Conservation (phyloP, 371 early-diverging fungal species). For the Actinomortierella wolfii region DNA sequence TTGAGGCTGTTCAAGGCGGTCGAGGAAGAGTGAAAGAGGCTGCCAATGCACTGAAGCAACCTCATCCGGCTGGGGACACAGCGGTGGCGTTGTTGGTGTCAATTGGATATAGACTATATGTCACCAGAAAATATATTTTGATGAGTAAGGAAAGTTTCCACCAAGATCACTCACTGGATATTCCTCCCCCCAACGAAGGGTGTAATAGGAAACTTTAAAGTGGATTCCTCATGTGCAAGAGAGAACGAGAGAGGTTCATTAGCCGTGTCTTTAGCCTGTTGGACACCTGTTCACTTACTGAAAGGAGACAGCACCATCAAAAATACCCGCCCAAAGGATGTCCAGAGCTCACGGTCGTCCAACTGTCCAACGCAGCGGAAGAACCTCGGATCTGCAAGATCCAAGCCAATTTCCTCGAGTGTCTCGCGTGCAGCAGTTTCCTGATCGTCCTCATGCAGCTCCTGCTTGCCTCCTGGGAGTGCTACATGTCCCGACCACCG, state of each 20-base stretch:
- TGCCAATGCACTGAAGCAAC: slow-evolving; percentile 71
- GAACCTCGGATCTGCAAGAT: slow-evolving; percentile 51
- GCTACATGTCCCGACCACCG: slow-evolving; percentile 82
- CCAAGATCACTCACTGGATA: too few relatives aligned
- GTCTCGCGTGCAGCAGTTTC: slow-evolving; percentile 73
- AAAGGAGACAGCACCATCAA: slow-evolving; percentile 67
- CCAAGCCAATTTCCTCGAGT: slow-evolving; percentile 67
- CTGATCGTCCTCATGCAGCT: slow-evolving; percentile 64
- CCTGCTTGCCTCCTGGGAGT: slow-evolving; percentile 75
- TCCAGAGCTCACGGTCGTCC: slow-evolving; percentile 66
- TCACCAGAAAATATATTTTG: too few relatives aligned
- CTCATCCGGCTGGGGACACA: slow-evolving; percentile 59
- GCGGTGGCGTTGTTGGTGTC: slow-evolving; percentile 55
- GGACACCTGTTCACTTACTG: too few relatives aligned
- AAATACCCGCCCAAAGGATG: slow-evolving; percentile 54
- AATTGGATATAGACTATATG: slow-evolving; percentile 66
- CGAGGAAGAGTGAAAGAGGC: slow-evolving; percentile 57
- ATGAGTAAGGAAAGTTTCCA: too few relatives aligned
- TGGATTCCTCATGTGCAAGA: too few relatives aligned
- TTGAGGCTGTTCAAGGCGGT: slow-evolving; percentile 36
- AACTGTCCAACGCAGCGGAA: slow-evolving; percentile 65
- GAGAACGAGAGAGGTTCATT: too few relatives aligned
- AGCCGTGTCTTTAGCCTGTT: too few relatives aligned
- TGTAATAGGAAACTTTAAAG: too few relatives aligned
- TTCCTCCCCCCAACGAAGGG: too few relatives aligned